A percentile compares a stretch with the other conserved stretches of the same genome.
Evolutionary conservation across 2,329 filamentous ascomycete genomes (phyloP).

Genomic region (Bipolaris sorokiniana): DNA sequence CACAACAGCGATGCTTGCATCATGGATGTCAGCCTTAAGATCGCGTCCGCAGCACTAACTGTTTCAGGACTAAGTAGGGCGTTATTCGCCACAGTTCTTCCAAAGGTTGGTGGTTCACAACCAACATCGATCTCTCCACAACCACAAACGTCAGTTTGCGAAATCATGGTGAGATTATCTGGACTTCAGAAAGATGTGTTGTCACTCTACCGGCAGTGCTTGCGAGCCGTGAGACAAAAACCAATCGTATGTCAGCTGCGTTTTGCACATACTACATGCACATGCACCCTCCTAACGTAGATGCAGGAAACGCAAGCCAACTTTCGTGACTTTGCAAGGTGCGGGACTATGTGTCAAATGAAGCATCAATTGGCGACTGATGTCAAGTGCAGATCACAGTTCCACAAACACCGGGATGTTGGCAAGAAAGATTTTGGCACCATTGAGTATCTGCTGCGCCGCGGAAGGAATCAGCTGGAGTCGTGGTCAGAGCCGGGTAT

Average conservation of each 20-base stretch:
- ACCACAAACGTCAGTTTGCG: background rate
- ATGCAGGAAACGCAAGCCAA: slow-evolving; percentile 62
- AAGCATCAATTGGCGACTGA: slow-evolving; percentile 7
- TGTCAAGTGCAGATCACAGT: slow-evolving; percentile 67
- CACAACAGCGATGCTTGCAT: slow-evolving; percentile 4
- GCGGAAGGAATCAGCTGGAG: slow-evolving; percentile 81
- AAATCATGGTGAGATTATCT: slow-evolving; percentile 64
- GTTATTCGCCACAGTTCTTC: background rate
- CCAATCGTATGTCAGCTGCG: slow-evolving; percentile 64
- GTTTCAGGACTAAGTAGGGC: slow-evolving; percentile 1
- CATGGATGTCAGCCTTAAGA: slow-evolving; percentile 10
- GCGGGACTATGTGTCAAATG: slow-evolving; percentile 5
- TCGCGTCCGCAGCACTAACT: slow-evolving; percentile 9
- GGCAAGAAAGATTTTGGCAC: slow-evolving; percentile 86
- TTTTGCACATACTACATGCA: background rate
- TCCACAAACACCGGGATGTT: slow-evolving; percentile 70
- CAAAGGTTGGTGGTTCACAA: background rate
- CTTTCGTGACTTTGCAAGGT: slow-evolving; percentile 71
- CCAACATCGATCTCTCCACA: slow-evolving; percentile 1
- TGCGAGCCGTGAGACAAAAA: slow-evolving; percentile 82
- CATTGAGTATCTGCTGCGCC: slow-evolving; percentile 83
- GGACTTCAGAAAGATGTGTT: slow-evolving; percentile 92
- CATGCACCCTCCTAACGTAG: slow-evolving; percentile 12
- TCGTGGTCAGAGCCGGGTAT: slow-evolving; percentile 81
- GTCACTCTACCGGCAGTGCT: slow-evolving; percentile 81